Base-by-base conservation (phyloP, 129 eudicot genomes). In the Tagetes erecta region DNA sequence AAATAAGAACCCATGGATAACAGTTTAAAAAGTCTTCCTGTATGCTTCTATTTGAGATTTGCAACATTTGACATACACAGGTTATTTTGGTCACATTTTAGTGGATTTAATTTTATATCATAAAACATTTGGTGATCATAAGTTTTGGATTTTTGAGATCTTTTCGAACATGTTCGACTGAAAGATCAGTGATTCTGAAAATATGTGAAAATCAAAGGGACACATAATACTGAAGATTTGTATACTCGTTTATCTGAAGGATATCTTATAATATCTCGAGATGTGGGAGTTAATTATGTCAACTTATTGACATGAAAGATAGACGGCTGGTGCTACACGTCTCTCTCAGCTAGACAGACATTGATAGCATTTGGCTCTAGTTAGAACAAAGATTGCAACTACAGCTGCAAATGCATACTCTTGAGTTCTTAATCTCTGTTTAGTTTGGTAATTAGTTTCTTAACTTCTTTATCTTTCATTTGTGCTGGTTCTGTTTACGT, bases 1-100 rank as follows among this genome's bases (percentile, higher is more conserved):
- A 63, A 76, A 76, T 81, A 81, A 70, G 74, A 52, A 70, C 44
- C 47, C 63, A 46, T 81, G 85, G 72, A 72, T 70, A 65, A 62
- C 84, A 69, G 71, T 76, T 75, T 31, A 70, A 31, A 58, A 59
- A 72, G 80, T 41, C 80, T 74, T 75, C 55, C 56, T 79, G 68
- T 34, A 65, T 60, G 49, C 65, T 64, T 79, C 67, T 80, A 47
- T 75, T 80, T 73, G 80, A 67, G 83, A 67, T 73, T 73, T 58
- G 53, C 79, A 53, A 66, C 76, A 68, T 57, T 67, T 67, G 76
- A 36, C 53, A 73, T 80, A 60, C 70, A 55, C 70, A 55, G 70
- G 14, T 42, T 71, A 8, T 12, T 12, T 46, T 38, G 71, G 72
- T 36, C 34, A 42, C 50, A 35, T 13, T 30, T 64, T 70, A 64